These are phyloP conservation scores for Cordyceps tenuipes DNA, from an alignment of 2,329 filamentous ascomycete genomes.

Conservation along the genomic window DNA sequence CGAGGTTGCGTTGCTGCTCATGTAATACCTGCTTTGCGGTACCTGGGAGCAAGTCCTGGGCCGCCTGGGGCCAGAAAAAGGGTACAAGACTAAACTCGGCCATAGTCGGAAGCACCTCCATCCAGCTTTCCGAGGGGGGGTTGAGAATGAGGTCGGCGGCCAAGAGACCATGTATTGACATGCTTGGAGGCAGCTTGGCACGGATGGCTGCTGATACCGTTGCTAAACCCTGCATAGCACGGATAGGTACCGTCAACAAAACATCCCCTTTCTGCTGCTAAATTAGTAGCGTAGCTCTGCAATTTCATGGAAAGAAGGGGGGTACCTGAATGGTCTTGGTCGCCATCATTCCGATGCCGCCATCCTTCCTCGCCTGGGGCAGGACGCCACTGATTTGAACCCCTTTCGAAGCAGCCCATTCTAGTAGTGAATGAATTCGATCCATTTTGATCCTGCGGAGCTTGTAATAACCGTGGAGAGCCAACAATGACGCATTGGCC, in stretches of 20 bases:
- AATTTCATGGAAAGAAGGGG: neutral
- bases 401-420: neutral
- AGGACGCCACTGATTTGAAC: neutral
- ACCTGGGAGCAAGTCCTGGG: no score
- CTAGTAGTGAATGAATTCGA: neutral
- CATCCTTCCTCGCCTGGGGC: neutral
- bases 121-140: slow-evolving; percentile 3
- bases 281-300: neutral
- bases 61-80: no score
- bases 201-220: slow-evolving; percentile 48
- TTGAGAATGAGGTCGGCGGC: slow-evolving; percentile 54
- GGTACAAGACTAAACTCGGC: neutral
- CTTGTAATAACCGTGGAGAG: no score
- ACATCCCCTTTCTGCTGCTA: slow-evolving; percentile 36
- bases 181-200: slow-evolving; percentile 41
- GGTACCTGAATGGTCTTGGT: neutral
- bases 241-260: slow-evolving; percentile 57
- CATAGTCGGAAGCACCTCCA: slow-evolving; percentile 3
- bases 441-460: neutral
- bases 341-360: neutral
- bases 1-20: no score
- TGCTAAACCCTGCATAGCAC: slow-evolving; percentile 55
- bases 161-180: slow-evolving; percentile 62
- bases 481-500: no score
- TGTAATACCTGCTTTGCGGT: no score